These are phyloP conservation scores for Stemphylium vesicarium DNA, from an alignment of 2,329 filamentous ascomycete species.

Conservation along the genomic window DNA sequence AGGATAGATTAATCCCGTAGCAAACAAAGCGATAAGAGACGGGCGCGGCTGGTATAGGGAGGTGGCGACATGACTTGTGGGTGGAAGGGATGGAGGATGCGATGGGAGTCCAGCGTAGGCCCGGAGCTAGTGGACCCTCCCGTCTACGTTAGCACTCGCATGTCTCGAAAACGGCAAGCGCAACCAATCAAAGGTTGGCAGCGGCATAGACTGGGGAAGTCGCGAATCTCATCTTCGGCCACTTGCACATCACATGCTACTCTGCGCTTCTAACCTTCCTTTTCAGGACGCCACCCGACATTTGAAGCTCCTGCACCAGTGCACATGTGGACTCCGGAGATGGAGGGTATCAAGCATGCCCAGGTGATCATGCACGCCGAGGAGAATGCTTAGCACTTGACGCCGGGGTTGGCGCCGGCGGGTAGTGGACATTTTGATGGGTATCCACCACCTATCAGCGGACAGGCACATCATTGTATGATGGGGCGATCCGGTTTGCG, in stretches of 20 bases:
- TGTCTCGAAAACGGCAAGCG: neutral
- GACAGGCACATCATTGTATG: no score
- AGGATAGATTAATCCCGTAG: neutral
- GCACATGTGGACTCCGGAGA: neutral
- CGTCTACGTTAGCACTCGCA: neutral
- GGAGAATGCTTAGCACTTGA: conserved; percentile 12
- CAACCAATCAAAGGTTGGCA: neutral
- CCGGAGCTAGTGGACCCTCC: conserved; percentile 13
- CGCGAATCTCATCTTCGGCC: conserved; percentile 6
- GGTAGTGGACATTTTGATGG: neutral
- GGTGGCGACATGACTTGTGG: conserved; percentile 21
- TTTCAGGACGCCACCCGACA: conserved; percentile 7
- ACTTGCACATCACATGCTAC: conserved; percentile 9
- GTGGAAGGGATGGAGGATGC: neutral
- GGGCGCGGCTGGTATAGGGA: conserved; percentile 24
- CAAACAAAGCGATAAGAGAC: neutral
- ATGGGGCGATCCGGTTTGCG: no score
- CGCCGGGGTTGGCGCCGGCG: neutral
- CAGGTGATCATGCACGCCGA: conserved; percentile 12
- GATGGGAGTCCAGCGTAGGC: neutral
- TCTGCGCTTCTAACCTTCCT: conserved; percentile 21
- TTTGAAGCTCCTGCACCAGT: neutral
- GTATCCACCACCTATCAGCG: no score
- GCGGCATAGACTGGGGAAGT: neutral
- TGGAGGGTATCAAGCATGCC: conserved; percentile 13